Conservation (phyloP, 2,329 filamentous ascomycete species). For the Gyromitra esculenta region DNA sequence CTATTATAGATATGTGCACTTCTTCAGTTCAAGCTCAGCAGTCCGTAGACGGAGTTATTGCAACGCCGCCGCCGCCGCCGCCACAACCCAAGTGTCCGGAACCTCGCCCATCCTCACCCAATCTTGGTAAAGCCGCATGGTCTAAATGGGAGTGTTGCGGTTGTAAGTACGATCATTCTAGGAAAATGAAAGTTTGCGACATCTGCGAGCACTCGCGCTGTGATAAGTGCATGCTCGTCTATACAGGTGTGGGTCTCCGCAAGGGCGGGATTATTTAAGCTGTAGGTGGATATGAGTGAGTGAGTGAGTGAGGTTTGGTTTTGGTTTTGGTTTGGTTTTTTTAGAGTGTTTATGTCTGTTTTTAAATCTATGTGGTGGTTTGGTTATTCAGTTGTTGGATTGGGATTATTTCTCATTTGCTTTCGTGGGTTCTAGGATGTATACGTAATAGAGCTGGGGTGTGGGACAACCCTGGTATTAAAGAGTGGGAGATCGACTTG, state of each 20-base stretch:
- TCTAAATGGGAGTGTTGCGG: not conserved
- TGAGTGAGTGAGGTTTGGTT: not conserved
- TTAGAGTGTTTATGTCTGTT: not conserved
- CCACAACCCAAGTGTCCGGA: not conserved
- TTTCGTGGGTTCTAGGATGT: no score
- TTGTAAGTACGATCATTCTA: not conserved
- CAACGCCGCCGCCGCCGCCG: not conserved
- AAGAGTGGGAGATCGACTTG: no score
- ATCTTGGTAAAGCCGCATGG: not conserved
- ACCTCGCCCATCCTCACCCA: not conserved
- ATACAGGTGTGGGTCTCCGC: not conserved
- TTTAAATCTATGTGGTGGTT: not conserved
- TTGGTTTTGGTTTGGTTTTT: not conserved
- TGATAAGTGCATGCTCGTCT: not conserved
- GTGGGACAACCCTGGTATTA: no score
- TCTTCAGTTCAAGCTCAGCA: not conserved
- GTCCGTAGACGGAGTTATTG: not conserved
- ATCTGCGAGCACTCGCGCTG: conserved; percentile 14
- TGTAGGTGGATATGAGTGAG: no score
- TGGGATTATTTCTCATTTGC: not conserved
- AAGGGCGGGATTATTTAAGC: conserved; percentile 9
- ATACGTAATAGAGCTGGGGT: no score
- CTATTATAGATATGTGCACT: not conserved
- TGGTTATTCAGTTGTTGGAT: not conserved
- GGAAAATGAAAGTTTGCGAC: not conserved